Base-by-base conservation (phyloP, 2,329 filamentous ascomycete species). In the Thielaviopsis euricoi region DNA sequence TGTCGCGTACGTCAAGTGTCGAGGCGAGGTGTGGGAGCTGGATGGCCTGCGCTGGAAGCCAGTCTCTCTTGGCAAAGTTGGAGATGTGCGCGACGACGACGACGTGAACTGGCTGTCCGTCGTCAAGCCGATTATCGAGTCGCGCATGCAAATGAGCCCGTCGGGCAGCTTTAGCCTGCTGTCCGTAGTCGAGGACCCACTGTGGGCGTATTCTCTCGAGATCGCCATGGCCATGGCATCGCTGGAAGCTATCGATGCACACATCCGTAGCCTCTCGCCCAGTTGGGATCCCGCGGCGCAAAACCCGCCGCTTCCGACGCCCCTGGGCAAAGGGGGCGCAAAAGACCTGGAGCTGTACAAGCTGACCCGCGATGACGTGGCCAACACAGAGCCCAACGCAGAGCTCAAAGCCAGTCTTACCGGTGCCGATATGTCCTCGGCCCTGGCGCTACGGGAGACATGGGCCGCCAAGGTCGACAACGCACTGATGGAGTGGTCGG, bases 21-120 rank as follows among this genome's bases (percentile, higher is more conserved):
- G 78, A n/a, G 83, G 80, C 2, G 74, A 80, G 58, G 79, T 95
- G 15, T 96, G 89, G 89, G 87, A 90, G 67, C 80, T 97, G 5
- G 91, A 97, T 68, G 91, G 91, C 4, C 73, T 96, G 22, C 82
- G 90, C 67, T 74, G 74, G 49, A 80, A 83, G 62, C 91, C 89
- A 2, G 77, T 81, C 37, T 78, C 75, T 58, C 73, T 89, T 58
- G 84, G 83, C 46, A 52, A 57, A 21, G 52, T 58, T 29, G 58
- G 63, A 69, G 72, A 70, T 22, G 63, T 51, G 12, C 9, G 53
- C 12, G 26, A 21, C 6, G 52, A 37, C 15, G 54, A 46, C 4
- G 55, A 23, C 15, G 55, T 43, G 19, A 76, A 84, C 64, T 95
- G 89, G 89, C 74, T 88, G 3, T 68, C 72, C 1, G 68, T 84